Percentiles rank a stretch among this genome's conserved stretches.
Conservation (phyloP, 1,284 basidiomycete species). For the Dichomitus squalens region DNA sequence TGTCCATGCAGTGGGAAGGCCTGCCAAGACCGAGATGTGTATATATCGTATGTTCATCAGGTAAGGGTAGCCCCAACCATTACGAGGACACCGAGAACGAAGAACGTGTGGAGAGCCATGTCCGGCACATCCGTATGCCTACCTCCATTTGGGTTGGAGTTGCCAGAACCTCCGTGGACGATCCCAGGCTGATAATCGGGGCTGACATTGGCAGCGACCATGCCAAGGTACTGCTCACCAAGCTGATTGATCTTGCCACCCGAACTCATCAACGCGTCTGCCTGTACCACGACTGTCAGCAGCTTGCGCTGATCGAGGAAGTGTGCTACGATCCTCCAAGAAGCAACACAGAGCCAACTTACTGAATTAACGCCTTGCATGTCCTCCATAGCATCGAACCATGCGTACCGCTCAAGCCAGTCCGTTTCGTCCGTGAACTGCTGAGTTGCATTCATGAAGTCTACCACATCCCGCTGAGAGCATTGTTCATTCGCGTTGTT, state of each 20-base stretch:
- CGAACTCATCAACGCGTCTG: slow-evolving; percentile 35
- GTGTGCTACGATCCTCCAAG: too few relatives aligned
- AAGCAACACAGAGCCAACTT: background rate
- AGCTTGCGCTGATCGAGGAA: background rate
- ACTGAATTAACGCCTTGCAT: slow-evolving; percentile 37
- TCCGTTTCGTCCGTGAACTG: slow-evolving; percentile 42
- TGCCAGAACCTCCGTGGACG: slow-evolving; percentile 25
- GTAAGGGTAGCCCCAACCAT: too few relatives aligned
- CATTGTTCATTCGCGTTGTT: slow-evolving; percentile 37
- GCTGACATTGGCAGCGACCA: slow-evolving; percentile 25
- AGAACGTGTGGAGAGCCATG: too few relatives aligned
- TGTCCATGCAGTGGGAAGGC: too few relatives aligned
- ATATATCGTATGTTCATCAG: too few relatives aligned
- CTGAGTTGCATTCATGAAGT: slow-evolving; percentile 44
- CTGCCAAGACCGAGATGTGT: too few relatives aligned
- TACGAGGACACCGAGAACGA: background rate
- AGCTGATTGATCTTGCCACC: slow-evolving; percentile 34
- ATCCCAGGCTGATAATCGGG: slow-evolving; percentile 26
- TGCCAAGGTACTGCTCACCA: slow-evolving; percentile 38
- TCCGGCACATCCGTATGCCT: too few relatives aligned
- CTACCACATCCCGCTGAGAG: slow-evolving; percentile 34
- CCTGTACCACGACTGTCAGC: slow-evolving; percentile 22
- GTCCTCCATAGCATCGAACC: slow-evolving; percentile 46
- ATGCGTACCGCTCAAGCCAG: slow-evolving; percentile 49
- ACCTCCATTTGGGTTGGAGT: too few relatives aligned